Conservation (phyloP, 352 stramenopile species). For the Phytophthora meadii region DNA sequence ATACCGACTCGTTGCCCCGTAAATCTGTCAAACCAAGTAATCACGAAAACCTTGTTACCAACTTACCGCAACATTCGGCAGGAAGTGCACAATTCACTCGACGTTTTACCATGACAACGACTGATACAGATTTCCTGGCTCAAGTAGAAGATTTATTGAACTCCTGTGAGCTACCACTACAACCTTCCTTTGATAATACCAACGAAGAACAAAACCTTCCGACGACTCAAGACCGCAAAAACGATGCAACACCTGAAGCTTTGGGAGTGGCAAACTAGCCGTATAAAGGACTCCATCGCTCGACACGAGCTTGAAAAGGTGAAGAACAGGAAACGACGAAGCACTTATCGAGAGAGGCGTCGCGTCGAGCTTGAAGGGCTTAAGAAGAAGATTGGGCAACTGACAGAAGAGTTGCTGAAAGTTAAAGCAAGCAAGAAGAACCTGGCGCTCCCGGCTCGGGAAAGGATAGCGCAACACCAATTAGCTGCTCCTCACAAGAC, state of each 20-base stretch:
- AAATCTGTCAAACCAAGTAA: too few species aligned
- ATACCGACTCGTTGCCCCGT: too few species aligned
- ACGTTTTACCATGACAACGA: conserved; percentile 7
- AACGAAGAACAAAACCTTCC: neutral
- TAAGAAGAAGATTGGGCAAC: conserved; percentile 5
- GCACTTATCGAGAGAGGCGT: conserved; percentile 1
- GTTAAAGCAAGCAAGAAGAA: neutral
- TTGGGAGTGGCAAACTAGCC: neutral
- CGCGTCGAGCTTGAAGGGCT: conserved; percentile 4
- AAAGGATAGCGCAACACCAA: conserved; percentile 4
- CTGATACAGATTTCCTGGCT: conserved; percentile 16
- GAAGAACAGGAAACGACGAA: conserved; percentile 11
- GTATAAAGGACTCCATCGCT: neutral
- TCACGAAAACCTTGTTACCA: too few species aligned
- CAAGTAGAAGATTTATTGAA: conserved; percentile 21
- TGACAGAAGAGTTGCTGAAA: conserved; percentile 8
- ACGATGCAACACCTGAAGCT: too few species aligned
- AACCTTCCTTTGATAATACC: neutral
- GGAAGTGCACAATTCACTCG: neutral
- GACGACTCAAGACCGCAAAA: neutral
- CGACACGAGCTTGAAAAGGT: conserved; percentile 8
- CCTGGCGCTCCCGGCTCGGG: neutral
- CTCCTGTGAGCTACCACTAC: neutral
- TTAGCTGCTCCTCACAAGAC: conserved; percentile 5
- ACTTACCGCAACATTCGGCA: neutral